These are phyloP conservation scores for Yarrowia divulgata DNA, from an alignment of 805 yeast genomes.

Conservation along the genomic window DNA sequence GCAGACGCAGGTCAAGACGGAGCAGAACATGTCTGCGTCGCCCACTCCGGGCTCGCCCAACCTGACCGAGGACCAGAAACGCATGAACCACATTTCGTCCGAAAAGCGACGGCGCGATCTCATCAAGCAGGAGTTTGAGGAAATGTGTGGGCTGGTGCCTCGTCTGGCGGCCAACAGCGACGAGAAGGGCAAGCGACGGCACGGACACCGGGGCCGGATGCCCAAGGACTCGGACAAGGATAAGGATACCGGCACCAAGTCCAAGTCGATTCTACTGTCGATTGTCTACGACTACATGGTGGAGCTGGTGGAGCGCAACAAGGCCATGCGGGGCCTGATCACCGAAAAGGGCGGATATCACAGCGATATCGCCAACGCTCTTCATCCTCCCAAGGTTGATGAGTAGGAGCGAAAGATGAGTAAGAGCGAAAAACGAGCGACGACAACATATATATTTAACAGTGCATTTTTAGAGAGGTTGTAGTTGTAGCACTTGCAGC, in stretches of 20 bases:
- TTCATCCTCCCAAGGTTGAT: conserved; percentile 31
- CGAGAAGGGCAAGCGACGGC: conserved; percentile 38
- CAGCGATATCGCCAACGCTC: conserved; percentile 40
- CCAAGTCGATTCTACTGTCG: conserved; percentile 47
- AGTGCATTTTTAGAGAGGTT: conserved; percentile 7
- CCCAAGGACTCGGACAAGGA: conserved; percentile 42
- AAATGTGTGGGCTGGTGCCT: conserved; percentile 52
- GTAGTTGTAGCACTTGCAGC: neutral
- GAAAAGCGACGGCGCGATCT: conserved; percentile 54
- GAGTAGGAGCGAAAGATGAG: neutral
- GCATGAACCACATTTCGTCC: conserved; percentile 52
- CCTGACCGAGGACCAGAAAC: conserved; percentile 51
- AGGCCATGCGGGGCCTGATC: conserved; percentile 44
- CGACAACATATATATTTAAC: conserved; percentile 18
- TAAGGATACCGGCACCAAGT: conserved; percentile 38
- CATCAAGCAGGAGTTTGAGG: conserved; percentile 52
- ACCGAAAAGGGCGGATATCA: conserved; percentile 43
- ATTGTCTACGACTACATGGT: conserved; percentile 46
- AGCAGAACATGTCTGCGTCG: conserved; percentile 20
- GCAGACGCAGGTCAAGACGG: conserved; percentile 54
- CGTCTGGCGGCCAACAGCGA: conserved; percentile 41
- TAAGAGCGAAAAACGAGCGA: no score
- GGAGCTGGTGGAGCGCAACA: conserved; percentile 45
- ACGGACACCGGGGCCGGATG: conserved; percentile 34
- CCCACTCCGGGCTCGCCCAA: conserved; percentile 35